Evolutionary conservation across 768 basidiomycete species (phyloP), one percentile per base, ranked within the genome.

Genomic region (Lactarius hatsudake): DNA sequence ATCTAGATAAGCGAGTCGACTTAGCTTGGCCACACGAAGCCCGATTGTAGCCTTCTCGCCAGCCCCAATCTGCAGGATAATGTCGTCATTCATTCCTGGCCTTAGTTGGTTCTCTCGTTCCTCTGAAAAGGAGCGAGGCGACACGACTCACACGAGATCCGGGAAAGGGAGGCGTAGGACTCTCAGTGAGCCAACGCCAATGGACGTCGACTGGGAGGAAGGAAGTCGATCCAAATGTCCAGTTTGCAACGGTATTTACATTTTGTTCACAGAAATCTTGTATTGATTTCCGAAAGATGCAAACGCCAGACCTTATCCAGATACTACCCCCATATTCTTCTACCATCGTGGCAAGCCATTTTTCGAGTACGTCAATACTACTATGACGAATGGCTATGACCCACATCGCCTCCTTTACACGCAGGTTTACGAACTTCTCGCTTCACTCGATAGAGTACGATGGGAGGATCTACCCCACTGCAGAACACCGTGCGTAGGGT

Each of bases 371-470:
- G 66, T 60, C 23, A 5, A 18, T 57, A 23, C 45, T 40, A 23
- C 7, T 18, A 9, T 40, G 26, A 15, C 17, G 9, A 40, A 30
- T n/a, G 36, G n/a, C 17, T 26, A 18, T 17, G 18, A 53, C 3
- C 17, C 34, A 34, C 5, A 15, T 17, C 12, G 10, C 4, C 15
- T 26, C 26, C 13, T 13, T 59, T 34, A 43, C 43, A 4, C 12
- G 9, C 60, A 70, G 69, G n/a, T 70, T 70, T 61, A 70, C 69
- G 4, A 70, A 70, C 36, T 70, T 70, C 34, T 68, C 69, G 6
- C 17, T 58, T 30, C 67, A 70, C 53, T 54, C 67, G 8, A n/a
- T 70, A 8, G 55, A 53, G 40, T 64, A 69, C 38, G 26, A 62
- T 1, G 36, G 63, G 43, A 59, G 53, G n/a, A 59, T 57, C n/a